phyloP scores from a whole-genome alignment of 1,139 yeast genomes.

The Suhomyces terraborum region DNA sequence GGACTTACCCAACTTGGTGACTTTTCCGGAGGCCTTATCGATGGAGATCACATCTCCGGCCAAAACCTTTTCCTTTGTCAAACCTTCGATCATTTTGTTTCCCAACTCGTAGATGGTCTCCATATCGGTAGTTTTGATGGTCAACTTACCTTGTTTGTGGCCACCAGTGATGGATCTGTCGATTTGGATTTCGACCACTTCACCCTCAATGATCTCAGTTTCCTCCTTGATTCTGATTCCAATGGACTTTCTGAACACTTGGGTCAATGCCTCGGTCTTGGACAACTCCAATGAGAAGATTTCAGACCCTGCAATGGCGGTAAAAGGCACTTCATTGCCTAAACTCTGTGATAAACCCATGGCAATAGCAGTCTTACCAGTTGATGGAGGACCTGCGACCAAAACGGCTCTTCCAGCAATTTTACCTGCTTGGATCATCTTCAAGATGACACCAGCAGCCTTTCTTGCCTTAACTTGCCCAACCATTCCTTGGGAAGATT shows the following conservation, averaged over 20 bases:
- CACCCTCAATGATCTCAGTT: conserved; percentile 97
- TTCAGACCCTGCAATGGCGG: conserved; percentile 93
- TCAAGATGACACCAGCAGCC: conserved; percentile 92
- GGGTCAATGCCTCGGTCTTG: conserved; percentile 94
- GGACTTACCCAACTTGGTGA: conserved; percentile 91
- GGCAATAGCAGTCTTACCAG: conserved; percentile 98
- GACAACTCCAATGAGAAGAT: conserved; percentile 87
- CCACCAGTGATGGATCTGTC: conserved; percentile 97
- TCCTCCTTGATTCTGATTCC: conserved; percentile 96
- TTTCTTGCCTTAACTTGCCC: conserved; percentile 94
- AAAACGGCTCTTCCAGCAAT: conserved; percentile 97
- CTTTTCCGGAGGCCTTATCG: conserved; percentile 94
- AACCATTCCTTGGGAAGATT: conserved; percentile 89
- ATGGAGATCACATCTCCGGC: conserved; percentile 98
- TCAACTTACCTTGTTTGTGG: conserved; percentile 95
- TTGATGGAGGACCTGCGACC: conserved; percentile 97
- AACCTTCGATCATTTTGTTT: conserved; percentile 94
- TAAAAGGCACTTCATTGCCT: conserved; percentile 92
- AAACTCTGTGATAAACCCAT: conserved; percentile 92
- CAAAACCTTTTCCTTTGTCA: conserved; percentile 90
- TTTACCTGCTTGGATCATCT: conserved; percentile 90
- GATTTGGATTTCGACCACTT: conserved; percentile 96
- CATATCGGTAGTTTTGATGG: conserved; percentile 98
- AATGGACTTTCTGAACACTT: conserved; percentile 92
- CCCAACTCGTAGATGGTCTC: conserved; percentile 98